Conservation (phyloP, 1,284 basidiomycete species). For the Leccinum pachyderme region DNA sequence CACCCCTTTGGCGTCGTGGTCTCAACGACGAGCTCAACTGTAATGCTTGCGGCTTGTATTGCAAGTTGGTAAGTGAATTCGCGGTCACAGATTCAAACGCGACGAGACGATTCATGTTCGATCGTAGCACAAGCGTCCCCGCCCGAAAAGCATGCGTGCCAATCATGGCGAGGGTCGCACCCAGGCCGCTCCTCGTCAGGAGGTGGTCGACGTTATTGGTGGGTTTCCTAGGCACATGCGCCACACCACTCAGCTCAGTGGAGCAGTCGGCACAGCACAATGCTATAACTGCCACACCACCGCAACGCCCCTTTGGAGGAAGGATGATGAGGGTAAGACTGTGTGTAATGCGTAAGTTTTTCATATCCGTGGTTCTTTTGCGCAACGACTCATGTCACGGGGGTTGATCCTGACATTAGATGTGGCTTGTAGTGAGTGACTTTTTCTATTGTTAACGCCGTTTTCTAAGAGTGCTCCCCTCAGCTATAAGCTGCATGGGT, state of each 20-base stretch:
- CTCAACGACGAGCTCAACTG: slow-evolving; percentile 83
- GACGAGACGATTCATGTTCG: background rate
- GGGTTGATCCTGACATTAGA: slow-evolving; percentile 21
- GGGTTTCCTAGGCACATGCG: slow-evolving; percentile 31
- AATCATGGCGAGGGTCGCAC: slow-evolving; percentile 59
- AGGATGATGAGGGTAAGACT: slow-evolving; percentile 89
- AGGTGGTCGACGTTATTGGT: slow-evolving; percentile 54
- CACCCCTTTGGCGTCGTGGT: slow-evolving; percentile 77
- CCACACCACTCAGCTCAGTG: slow-evolving; percentile 26
- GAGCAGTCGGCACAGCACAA: slow-evolving; percentile 51
- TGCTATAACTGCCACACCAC: slow-evolving; percentile 90
- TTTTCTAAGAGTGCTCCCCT: slow-evolving; percentile 9
- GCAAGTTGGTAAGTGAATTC: slow-evolving; percentile 58
- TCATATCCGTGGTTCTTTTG: slow-evolving; percentile 1
- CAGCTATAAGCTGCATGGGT: slow-evolving; percentile 77
- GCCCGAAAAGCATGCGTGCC: slow-evolving; percentile 80
- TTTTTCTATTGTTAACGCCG: slow-evolving; percentile 7
- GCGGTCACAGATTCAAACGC: background rate
- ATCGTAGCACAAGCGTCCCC: slow-evolving; percentile 71
- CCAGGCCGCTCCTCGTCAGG: slow-evolving; percentile 55
- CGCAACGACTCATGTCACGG: slow-evolving; percentile 11
- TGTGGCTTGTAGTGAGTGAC: slow-evolving; percentile 54
- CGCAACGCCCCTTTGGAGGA: slow-evolving; percentile 86
- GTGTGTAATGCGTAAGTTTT: slow-evolving; percentile 82
- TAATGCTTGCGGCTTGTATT: slow-evolving; percentile 79